Conservation (phyloP, 345 rosid genomes). For the Conringia planisiliqua region DNA sequence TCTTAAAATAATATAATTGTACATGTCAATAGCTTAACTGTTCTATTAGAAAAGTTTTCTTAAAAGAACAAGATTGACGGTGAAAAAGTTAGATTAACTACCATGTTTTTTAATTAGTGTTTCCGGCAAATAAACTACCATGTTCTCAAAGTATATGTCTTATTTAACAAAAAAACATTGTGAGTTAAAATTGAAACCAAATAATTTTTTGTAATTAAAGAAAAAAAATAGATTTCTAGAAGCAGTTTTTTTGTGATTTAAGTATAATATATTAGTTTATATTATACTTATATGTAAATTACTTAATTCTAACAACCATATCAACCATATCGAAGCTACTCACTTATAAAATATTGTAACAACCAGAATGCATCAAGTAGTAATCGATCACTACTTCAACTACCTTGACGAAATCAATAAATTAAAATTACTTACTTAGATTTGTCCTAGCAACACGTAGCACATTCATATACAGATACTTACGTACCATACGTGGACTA, state of each 20-base stretch:
- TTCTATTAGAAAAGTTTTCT: too few relatives aligned
- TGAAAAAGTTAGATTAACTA: not conserved
- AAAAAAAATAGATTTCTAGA: too few relatives aligned
- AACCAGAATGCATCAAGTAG: not conserved
- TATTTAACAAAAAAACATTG: not conserved
- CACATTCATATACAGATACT: slow-evolving; percentile 1
- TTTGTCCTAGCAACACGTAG: slow-evolving; percentile 1
- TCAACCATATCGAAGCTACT: not conserved
- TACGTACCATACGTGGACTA: slow-evolving; percentile 6
- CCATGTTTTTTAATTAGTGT: too few relatives aligned
- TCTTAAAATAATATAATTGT: too few relatives aligned
- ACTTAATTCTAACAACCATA: not conserved
- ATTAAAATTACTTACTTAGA: not conserved
- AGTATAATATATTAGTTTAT: too few relatives aligned
- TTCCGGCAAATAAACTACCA: too few relatives aligned
- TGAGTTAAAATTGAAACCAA: too few relatives aligned
- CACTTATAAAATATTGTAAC: not conserved
- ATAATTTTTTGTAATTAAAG: too few relatives aligned
- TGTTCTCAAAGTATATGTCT: too few relatives aligned
- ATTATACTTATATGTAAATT: not conserved
- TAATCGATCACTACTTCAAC: slow-evolving; percentile 3
- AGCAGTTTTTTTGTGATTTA: too few relatives aligned
- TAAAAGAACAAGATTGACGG: not conserved
- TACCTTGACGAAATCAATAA: not conserved
- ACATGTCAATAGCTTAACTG: too few relatives aligned